Evolutionary conservation across 768 basidiomycete species (phyloP).

Genomic region (Mycena venus): DNA sequence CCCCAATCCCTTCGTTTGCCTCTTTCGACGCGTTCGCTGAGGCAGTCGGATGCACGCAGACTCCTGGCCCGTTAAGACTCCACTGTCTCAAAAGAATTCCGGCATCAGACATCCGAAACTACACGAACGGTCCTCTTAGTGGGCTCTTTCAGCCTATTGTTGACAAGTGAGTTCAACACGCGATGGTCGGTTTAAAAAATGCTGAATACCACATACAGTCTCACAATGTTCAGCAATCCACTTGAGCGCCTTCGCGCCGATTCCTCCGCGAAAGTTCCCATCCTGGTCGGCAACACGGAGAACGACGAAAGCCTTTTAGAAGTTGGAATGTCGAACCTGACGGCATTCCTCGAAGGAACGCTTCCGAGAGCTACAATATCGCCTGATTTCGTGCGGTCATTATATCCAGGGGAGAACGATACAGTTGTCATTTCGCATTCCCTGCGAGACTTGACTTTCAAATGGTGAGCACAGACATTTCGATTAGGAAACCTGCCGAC

Average conservation of each 20-base stretch:
- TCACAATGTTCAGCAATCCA: conserved; percentile 24
- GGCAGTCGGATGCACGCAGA: conserved; percentile 29
- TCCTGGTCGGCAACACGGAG: conserved; percentile 30
- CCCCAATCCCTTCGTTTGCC: neutral
- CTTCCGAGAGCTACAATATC: neutral
- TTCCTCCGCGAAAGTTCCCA: conserved; percentile 27
- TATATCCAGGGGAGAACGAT: conserved; percentile 33
- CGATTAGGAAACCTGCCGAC: no score
- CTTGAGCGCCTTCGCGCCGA: conserved; percentile 25
- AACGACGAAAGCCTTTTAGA: conserved; percentile 30
- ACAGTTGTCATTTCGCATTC: conserved; percentile 22
- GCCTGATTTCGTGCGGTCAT: conserved; percentile 15
- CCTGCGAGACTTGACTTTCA: conserved; percentile 16
- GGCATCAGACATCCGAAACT: conserved; percentile 30
- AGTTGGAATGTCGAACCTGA: conserved; percentile 26
- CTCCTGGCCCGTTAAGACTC: conserved; percentile 28
- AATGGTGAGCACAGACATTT: conserved; percentile 17
- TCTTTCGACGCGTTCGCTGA: conserved; percentile 19
- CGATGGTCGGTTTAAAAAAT: no score
- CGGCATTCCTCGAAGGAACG: conserved; percentile 15
- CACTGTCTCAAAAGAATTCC: conserved; percentile 33
- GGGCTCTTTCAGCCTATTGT: conserved; percentile 8
- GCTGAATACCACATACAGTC: no score
- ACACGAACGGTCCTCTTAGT: conserved; percentile 28
- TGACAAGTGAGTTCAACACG: no score